Percentiles rank a stretch among this genome's conserved stretches.
These are phyloP conservation scores for Microcyclospora pomicola DNA, from an alignment of 2,329 filamentous ascomycete species.

Conservation along the genomic window DNA sequence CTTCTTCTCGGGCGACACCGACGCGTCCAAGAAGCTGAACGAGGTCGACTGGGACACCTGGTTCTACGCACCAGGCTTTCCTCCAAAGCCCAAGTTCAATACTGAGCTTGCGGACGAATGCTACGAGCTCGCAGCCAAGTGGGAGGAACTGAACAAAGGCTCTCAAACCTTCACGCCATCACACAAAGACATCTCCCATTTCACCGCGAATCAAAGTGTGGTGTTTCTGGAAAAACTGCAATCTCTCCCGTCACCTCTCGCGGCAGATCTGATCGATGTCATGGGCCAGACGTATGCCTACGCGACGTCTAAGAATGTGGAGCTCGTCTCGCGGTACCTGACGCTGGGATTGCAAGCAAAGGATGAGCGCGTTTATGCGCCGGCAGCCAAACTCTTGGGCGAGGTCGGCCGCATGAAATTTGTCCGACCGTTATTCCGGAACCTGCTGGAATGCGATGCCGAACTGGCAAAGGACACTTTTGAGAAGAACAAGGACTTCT, in stretches of 20 bases:
- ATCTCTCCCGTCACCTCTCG: constrained; percentile 50
- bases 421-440: constrained; percentile 70
- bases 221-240: constrained; percentile 79
- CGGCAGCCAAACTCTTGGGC: constrained; percentile 61
- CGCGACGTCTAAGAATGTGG: constrained; percentile 64
- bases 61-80: constrained; percentile 79
- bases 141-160: constrained; percentile 43
- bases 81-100: constrained; percentile 82
- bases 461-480: constrained; percentile 69
- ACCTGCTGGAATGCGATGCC: constrained; percentile 60
- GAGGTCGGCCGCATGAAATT: constrained; percentile 94
- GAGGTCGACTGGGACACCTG: constrained; percentile 78
- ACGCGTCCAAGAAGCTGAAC: constrained; percentile 48
- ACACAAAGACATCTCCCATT: constrained; percentile 53
- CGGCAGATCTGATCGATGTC: constrained; percentile 48
- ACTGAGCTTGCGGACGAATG: constrained; percentile 75
- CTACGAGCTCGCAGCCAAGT: constrained; percentile 68
- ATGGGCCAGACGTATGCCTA: constrained; percentile 68
- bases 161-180: constrained; percentile 43
- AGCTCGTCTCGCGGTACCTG: constrained; percentile 70
- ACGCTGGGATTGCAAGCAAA: constrained; percentile 63
- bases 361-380: constrained; percentile 53
- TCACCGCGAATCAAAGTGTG: constrained; percentile 77
- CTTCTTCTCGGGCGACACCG: constrained; percentile 62
- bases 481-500: constrained; percentile 77